These are phyloP conservation scores for Trichosanthes cucumerina DNA, from an alignment of 306 rosid species.

Conservation along the genomic window DNA sequence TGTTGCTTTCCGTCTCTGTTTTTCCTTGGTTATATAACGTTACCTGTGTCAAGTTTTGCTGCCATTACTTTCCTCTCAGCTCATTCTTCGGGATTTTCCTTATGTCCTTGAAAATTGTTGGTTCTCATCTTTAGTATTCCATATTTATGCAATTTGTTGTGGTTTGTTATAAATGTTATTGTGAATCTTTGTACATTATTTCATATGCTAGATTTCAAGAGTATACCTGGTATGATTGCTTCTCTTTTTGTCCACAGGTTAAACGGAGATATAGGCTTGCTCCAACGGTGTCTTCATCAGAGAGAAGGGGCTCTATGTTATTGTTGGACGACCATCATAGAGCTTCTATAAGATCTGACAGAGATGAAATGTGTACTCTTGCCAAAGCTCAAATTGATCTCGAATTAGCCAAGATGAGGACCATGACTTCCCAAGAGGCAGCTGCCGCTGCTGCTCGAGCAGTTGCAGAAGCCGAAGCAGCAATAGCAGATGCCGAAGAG, in stretches of 20 bases:
- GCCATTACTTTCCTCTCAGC: too few species aligned
- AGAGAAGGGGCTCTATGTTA: slow-evolving; percentile 39
- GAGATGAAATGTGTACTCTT: slow-evolving; percentile 32
- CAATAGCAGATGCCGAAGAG: slow-evolving; percentile 86
- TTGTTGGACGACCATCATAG: slow-evolving; percentile 48
- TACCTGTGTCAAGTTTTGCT: too few species aligned
- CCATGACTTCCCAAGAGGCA: slow-evolving; percentile 72
- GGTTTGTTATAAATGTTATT: not conserved
- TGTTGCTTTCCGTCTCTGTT: too few species aligned
- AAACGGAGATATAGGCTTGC: slow-evolving; percentile 79
- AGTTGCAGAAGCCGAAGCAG: slow-evolving; percentile 80
- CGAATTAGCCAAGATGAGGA: slow-evolving; percentile 66
- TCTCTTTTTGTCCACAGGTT: slow-evolving; percentile 46
- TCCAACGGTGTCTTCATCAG: slow-evolving; percentile 30
- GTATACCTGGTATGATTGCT: not conserved
- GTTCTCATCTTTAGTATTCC: not conserved
- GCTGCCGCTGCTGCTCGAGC: slow-evolving; percentile 82
- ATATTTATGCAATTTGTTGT: not conserved
- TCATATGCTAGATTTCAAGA: not conserved
- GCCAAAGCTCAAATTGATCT: slow-evolving; percentile 61
- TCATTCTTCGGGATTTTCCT: too few species aligned
- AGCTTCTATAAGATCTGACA: slow-evolving; percentile 35
- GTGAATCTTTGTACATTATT: not conserved
- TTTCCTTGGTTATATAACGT: too few species aligned
- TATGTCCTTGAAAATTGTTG: too few species aligned